phyloP scores from a whole-genome alignment of 2,329 filamentous ascomycete genomes.

The Fusarium begoniae region DNA sequence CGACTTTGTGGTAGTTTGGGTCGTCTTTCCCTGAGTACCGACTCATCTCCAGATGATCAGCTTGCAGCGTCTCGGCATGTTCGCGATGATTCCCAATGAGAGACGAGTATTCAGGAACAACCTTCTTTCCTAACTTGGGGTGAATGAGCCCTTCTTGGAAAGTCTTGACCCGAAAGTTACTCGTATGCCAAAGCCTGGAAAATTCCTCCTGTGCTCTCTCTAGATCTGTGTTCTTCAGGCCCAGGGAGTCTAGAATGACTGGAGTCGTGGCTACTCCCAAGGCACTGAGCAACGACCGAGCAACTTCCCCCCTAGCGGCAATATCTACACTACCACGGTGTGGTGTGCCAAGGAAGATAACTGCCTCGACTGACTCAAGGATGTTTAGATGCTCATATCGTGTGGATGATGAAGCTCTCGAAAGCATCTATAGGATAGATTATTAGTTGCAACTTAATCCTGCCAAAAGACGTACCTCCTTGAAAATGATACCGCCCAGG shows the following conservation, averaged over 20 bases:
- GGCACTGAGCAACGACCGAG: not conserved
- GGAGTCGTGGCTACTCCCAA: not conserved
- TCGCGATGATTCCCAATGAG: not conserved
- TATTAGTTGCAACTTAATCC: rapidly evolving
- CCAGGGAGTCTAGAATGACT: not conserved
- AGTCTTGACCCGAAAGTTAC: not conserved
- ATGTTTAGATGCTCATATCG: rapidly evolving
- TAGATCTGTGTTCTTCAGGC: not conserved
- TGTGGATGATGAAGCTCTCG: not conserved
- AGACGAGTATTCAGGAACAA: not conserved
- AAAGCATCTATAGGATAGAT: rapidly evolving
- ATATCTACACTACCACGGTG: not conserved
- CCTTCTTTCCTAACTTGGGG: not conserved
- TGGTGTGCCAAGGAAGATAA: not conserved
- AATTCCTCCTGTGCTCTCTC: not conserved
- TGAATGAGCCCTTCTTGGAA: not conserved
- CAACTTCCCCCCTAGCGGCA: not conserved
- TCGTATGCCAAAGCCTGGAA: not conserved
- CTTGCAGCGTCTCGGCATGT: not conserved
- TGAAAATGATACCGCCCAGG: not conserved
- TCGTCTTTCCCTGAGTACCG: not conserved
- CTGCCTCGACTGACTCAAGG: not conserved
- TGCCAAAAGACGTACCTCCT: rapidly evolving
- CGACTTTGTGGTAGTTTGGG: not conserved
- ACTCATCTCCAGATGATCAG: not conserved